Evolutionary conservation across 257 asterid species (phyloP), one percentile per base, ranked within the genome.

Genomic region (Ballota nigra): DNA sequence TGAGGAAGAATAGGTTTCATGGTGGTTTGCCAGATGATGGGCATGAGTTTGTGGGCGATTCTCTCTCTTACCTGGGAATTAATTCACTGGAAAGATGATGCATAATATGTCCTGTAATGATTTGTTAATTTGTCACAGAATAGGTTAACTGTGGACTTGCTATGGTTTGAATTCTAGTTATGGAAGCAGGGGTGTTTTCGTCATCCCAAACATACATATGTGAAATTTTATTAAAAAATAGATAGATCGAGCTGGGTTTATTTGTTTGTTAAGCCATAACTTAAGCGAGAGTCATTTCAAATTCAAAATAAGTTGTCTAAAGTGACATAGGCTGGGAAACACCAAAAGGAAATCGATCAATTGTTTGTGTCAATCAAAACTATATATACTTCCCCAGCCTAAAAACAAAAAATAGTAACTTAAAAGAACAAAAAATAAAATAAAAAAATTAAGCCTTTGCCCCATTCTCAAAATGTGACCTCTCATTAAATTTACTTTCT

Each of bases 141-240:
- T 63, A 82, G 85, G 65, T 60, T 92, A 23, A 86, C 93, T 0
- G 98, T 97, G 40, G 88, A 85, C 20, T 76, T 92, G 84, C 98
- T 97, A 78, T 77, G 88, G 97, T 71, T 73, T 92, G 59, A 59
- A 19, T 4, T 8, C 74, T 7, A 68, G 60, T 16, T 40, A 36
- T 11, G 22, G 69, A 34, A 59, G 16, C 18, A 78, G 72, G 70
- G 63, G 22, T 38, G 55, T 47, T 16, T 2, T 47, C 6, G 86
- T 87, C 28, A n/a, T n/a, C n/a, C n/a, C n/a, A n/a, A n/a, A n/a
- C n/a, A n/a, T n/a, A n/a, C n/a, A n/a, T n/a, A n/a, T n/a, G n/a
- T n/a, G n/a, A n/a, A n/a, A n/a, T n/a, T n/a, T n/a, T n/a, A n/a
- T n/a, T n/a, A n/a, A n/a, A n/a, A n/a, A n/a, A n/a, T n/a, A n/a